These are phyloP conservation scores for Cystobasidiopsis lactophilus DNA, from an alignment of 768 basidiomycete genomes.

Conservation along the genomic window DNA sequence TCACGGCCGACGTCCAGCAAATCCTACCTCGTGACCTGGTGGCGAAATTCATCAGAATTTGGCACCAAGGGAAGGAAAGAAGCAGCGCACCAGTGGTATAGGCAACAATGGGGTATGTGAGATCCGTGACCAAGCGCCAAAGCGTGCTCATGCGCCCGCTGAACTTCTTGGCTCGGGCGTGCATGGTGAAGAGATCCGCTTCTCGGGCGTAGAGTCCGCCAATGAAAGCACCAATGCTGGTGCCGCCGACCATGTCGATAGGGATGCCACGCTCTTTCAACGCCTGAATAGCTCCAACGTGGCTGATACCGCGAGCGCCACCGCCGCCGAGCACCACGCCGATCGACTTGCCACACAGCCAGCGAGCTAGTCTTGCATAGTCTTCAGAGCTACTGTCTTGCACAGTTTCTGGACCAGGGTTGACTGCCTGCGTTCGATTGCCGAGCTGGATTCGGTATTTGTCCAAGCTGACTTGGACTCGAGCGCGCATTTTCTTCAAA, in stretches of 20 bases:
- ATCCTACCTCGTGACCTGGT: neutral
- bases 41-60: too few relatives aligned
- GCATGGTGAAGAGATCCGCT: constrained; percentile 64
- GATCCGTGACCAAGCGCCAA: constrained; percentile 81
- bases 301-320: constrained; percentile 74
- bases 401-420: constrained; percentile 35
- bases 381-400: constrained; percentile 43
- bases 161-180: constrained; percentile 76
- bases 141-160: constrained; percentile 71
- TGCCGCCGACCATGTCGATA: constrained; percentile 46
- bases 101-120: constrained; percentile 75
- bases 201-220: constrained; percentile 89
- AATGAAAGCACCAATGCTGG: constrained; percentile 77
- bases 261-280: constrained; percentile 80
- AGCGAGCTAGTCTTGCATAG: constrained; percentile 70
- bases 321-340: constrained; percentile 90
- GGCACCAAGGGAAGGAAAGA: too few relatives aligned
- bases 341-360: constrained; percentile 78
- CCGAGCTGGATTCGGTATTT: constrained; percentile 12
- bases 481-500: constrained; percentile 75
- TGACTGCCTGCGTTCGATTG: constrained; percentile 35
- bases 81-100: constrained; percentile 91
- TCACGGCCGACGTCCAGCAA: neutral
- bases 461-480: constrained; percentile 52
- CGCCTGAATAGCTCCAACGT: constrained; percentile 72